Evolutionary conservation across 352 stramenopile species (phyloP).

Genomic region (Phytophthora pini): DNA sequence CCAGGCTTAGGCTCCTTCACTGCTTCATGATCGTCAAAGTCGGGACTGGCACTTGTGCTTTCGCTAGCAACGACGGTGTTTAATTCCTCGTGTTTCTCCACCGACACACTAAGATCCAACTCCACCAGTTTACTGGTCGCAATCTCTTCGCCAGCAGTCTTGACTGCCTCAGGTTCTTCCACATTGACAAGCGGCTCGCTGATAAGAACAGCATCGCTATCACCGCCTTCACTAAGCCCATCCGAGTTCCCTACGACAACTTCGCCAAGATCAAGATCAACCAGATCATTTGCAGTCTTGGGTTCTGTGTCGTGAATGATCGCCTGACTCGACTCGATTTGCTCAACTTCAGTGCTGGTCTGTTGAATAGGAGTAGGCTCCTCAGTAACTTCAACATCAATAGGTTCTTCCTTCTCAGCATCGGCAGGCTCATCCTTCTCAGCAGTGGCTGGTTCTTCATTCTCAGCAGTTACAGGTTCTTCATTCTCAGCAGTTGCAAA

Average conservation of each 20-base stretch:
- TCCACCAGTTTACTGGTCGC: slow-evolving; percentile 8
- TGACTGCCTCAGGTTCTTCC: neutral
- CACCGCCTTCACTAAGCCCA: neutral
- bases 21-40: neutral
- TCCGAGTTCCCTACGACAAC: neutral
- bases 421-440: neutral
- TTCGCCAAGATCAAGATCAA: neutral
- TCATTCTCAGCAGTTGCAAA: neutral
- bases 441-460: neutral
- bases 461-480: neutral
- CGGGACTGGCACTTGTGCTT: neutral
- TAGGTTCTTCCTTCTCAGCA: neutral
- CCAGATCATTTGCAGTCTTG: neutral
- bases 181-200: slow-evolving; percentile 1
- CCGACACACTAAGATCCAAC: slow-evolving; percentile 6
- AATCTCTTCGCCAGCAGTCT: neutral
- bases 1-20: neutral
- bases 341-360: neutral
- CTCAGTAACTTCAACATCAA: neutral
- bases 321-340: neutral
- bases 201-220: neutral
- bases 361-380: neutral
- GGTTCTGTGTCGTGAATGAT: neutral
- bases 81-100: neutral
- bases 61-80: neutral